Base-by-base conservation (phyloP, 2,329 filamentous ascomycete species). In the Colletotrichum trifolii region DNA sequence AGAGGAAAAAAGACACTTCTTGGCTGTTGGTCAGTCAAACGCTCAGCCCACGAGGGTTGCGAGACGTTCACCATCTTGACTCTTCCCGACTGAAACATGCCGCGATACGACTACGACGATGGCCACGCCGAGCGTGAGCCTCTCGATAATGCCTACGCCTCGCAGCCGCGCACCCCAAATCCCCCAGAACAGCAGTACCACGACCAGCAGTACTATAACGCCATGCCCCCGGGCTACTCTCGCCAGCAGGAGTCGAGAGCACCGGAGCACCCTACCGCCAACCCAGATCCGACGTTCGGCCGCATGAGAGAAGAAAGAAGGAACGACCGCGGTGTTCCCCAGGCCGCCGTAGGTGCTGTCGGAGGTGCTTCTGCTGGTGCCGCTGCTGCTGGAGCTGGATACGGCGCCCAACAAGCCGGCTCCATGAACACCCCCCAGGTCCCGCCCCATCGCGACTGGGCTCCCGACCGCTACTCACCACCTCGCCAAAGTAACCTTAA, bases 241-340 rank as follows among this genome's bases (percentile, higher is more conserved):
- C 54, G 54, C 17, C 52, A 62, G 33, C 49, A 66, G 36, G 40
- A 42, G 39, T 8, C 13, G 36, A 61, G 55, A 11, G 17, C 40
- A 35, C 63, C 55, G 34, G 54, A 55, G 39, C 45, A 69, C 43
- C 69, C 71, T 6, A 72, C 71, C 39, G 71, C 72, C 39, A 76
- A 80, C 64, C 78, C 77, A 34, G 78, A 81, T 68, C 77, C 79
- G 5, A 69, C 74, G 39, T 79, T 77, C 56, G 67, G 71, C 49
- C 74, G 69, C 39, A 66, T 76, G 25, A 76, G 76, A 58, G 72
- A 76, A 33, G 74, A 77, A 47, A 73, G 78, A 63, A 73, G 75
- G 54, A 70, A 72, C 61, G 76, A 73, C 60, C 71, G 73, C 54
- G 60, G 48, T 58, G 66, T 38, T 49, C 69, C 45, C 49, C 62